Evolutionary conservation across 2,329 filamentous ascomycete species (phyloP).

Genomic region (Verticillium tricorpus): DNA sequence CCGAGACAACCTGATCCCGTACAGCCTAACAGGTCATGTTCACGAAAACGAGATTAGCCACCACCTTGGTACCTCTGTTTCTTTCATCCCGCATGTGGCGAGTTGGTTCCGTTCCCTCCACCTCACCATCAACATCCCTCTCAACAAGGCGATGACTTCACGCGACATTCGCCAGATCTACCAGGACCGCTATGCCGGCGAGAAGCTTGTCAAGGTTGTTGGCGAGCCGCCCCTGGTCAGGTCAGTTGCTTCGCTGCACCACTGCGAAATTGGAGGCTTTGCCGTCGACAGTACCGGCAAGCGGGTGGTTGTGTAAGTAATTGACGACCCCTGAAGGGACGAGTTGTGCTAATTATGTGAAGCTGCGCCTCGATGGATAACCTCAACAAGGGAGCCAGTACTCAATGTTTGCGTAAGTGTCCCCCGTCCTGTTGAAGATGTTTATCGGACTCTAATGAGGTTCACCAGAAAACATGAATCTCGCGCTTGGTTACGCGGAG

Average conservation of each 20-base stretch:
- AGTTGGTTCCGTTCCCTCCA: constrained; percentile 96
- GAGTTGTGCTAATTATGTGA: neutral
- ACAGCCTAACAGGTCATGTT: constrained; percentile 88
- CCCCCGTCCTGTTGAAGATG: neutral
- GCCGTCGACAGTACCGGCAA: constrained; percentile 87
- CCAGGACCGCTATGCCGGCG: constrained; percentile 92
- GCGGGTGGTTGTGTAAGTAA: constrained; percentile 62
- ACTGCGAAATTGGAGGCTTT: constrained; percentile 91
- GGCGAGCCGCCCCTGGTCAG: constrained; percentile 86
- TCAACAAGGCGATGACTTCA: constrained; percentile 81
- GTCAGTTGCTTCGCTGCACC: constrained; percentile 77
- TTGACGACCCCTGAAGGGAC: neutral
- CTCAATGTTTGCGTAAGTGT: neutral
- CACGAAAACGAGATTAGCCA: constrained; percentile 86
- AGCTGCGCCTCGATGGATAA: neutral
- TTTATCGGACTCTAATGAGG: neutral
- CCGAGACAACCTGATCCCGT: constrained; percentile 83
- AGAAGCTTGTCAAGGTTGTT: constrained; percentile 89
- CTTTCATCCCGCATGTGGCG: constrained; percentile 75
- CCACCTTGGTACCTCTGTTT: constrained; percentile 70
- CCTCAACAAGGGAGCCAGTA: neutral
- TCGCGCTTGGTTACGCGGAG: neutral
- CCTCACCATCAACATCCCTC: constrained; percentile 84
- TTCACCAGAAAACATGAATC: neutral
- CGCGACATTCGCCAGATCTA: constrained; percentile 92